Evolutionary conservation across 169 alveolate genomes (phyloP).

Genomic region (Prorocentrum cordatum): DNA sequence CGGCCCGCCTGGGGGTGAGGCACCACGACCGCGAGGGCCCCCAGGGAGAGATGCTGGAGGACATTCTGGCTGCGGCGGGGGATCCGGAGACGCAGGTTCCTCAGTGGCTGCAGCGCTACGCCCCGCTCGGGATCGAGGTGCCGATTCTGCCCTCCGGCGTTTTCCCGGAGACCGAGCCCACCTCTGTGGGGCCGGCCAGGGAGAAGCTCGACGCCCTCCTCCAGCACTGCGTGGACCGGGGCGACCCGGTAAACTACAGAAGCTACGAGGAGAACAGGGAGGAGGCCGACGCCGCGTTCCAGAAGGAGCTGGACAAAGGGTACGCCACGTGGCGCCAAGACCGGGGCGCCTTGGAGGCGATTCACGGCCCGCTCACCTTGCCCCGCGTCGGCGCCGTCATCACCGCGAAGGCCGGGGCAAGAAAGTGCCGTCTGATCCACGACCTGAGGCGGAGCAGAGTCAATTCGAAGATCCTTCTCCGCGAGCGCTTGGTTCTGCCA

Average conservation of each 20-base stretch:
- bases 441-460: background rate
- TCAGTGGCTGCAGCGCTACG: background rate
- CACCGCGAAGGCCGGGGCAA: background rate
- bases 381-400: background rate
- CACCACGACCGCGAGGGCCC: no score
- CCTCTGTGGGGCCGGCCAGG: no score
- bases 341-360: background rate
- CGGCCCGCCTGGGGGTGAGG: no score
- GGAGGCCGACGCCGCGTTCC: background rate
- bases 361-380: background rate
- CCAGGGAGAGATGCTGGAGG: background rate
- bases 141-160: background rate
- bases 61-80: background rate
- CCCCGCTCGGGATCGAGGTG: background rate
- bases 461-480: background rate
- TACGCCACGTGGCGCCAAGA: background rate
- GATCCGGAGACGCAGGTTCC: background rate
- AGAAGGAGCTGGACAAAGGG: background rate
- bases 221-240: no score
- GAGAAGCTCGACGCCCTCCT: no score
- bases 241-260: no score
- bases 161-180: background rate
- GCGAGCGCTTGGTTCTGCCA: background rate
- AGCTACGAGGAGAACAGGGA: background rate
- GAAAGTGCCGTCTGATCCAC: background rate